Conservation (phyloP, 2,329 filamentous ascomycete species). For the Fusarium praegraminearum region DNA sequence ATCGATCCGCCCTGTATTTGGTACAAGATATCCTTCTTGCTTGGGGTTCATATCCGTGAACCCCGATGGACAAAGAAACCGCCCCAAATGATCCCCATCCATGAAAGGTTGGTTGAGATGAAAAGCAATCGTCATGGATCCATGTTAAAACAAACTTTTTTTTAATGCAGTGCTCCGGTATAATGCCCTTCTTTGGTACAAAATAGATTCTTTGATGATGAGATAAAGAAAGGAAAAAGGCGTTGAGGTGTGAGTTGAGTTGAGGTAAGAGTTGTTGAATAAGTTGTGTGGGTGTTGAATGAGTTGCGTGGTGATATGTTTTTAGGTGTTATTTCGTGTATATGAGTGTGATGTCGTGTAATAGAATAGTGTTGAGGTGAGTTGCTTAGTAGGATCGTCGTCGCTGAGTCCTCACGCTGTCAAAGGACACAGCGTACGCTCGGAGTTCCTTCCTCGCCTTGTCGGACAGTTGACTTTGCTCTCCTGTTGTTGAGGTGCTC, state of each 20-base stretch:
- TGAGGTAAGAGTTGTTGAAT: constrained; percentile 28
- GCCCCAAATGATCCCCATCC: constrained; percentile 39
- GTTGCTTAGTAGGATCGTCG: constrained; percentile 65
- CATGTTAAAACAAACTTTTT: constrained; percentile 52
- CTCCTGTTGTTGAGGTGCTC: constrained; percentile 68
- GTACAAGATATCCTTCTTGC: constrained; percentile 47
- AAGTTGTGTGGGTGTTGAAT: constrained; percentile 34
- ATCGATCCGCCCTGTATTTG: constrained; percentile 50
- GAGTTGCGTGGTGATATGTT: constrained; percentile 50
- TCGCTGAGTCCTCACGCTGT: constrained; percentile 76
- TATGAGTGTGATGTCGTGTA: constrained; percentile 22
- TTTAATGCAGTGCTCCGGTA: constrained; percentile 64
- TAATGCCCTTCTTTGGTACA: constrained; percentile 62
- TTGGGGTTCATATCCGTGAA: constrained; percentile 45
- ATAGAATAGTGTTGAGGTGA: constrained; percentile 20
- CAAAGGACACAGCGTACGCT: constrained; percentile 89
- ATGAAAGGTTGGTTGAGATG: constrained; percentile 30
- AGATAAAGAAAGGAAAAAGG: constrained; percentile 40
- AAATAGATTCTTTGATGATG: constrained; percentile 51
- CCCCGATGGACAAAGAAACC: constrained; percentile 42
- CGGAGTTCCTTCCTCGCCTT: constrained; percentile 83
- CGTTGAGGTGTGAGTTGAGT: constrained; percentile 38
- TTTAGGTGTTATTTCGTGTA: constrained; percentile 14
- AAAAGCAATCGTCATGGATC: constrained; percentile 42
- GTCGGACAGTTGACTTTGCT: constrained; percentile 73